Conservation (phyloP, 2,329 filamentous ascomycete genomes). For the Mollisiaceae sp. region DNA sequence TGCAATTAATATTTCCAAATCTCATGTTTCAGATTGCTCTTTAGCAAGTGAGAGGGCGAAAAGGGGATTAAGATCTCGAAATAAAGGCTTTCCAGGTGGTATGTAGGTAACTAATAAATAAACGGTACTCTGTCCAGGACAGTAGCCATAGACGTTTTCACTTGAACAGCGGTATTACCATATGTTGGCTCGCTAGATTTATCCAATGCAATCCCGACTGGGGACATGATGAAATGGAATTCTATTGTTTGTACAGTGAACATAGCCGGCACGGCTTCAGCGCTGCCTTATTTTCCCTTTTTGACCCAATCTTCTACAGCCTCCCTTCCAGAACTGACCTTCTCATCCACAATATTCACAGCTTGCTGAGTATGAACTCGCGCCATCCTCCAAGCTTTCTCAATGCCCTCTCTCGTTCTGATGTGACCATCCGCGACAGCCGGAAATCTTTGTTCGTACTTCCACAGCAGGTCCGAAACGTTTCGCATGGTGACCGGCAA, state of each 20-base stretch:
- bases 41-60: too few relatives aligned
- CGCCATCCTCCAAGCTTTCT: slow-evolving; percentile 74
- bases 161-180: too few relatives aligned
- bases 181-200: too few relatives aligned
- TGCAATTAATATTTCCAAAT: too few relatives aligned
- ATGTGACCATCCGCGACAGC: slow-evolving; percentile 82
- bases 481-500: slow-evolving; percentile 91
- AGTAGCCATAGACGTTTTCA: too few relatives aligned
- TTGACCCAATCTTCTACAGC: slow-evolving; percentile 87
- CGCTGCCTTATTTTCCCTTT: slow-evolving; percentile 62
- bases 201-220: neutral
- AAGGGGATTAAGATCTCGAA: too few relatives aligned
- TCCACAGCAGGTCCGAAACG: slow-evolving; percentile 84
- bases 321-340: slow-evolving; percentile 77
- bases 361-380: slow-evolving; percentile 75
- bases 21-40: too few relatives aligned
- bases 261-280: slow-evolving; percentile 12
- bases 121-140: too few relatives aligned
- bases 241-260: slow-evolving; percentile 35
- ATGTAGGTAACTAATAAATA: too few relatives aligned
- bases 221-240: slow-evolving; percentile 14
- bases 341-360: slow-evolving; percentile 76
- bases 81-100: too few relatives aligned
- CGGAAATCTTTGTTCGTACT: slow-evolving; percentile 89
- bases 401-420: slow-evolving; percentile 69